Conservation (phyloP, 2,329 filamentous ascomycete species). For the Clarireedia monteithiana region DNA sequence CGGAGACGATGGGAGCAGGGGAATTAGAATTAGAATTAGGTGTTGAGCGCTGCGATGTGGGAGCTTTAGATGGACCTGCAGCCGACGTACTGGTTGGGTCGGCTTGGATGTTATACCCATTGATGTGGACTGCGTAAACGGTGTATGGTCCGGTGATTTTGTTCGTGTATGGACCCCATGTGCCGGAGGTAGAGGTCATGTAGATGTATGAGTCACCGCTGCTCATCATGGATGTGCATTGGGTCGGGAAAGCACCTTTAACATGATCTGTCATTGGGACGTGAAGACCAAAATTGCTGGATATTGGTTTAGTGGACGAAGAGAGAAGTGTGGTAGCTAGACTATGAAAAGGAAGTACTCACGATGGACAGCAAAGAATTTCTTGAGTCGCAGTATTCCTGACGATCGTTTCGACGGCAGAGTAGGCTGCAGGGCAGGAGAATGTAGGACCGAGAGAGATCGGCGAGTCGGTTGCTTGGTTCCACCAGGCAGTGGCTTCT, state of each 20-base stretch:
- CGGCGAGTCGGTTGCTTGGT: neutral
- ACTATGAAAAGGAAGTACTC: neutral
- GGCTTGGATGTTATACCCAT: neutral
- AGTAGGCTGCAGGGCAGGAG: neutral
- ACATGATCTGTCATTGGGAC: neutral
- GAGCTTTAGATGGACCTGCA: too few species aligned
- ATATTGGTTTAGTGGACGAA: neutral
- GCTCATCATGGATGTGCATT: slow-evolving; percentile 1
- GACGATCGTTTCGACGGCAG: neutral
- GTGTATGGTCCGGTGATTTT: neutral
- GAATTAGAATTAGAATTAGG: too few species aligned
- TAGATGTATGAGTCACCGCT: neutral
- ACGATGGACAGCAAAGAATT: neutral
- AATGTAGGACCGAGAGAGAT: slow-evolving; percentile 5
- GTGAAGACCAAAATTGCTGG: neutral
- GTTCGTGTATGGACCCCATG: neutral
- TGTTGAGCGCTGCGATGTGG: too few species aligned
- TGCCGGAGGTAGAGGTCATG: neutral
- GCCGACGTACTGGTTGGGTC: neutral
- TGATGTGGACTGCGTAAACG: neutral
- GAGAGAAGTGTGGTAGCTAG: neutral
- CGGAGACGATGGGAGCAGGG: too few species aligned
- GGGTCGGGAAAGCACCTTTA: neutral
- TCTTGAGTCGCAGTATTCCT: neutral
- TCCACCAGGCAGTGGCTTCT: slow-evolving; percentile 1